Base-by-base conservation (phyloP, 306 rosid species). In the Parietaria judaica region DNA sequence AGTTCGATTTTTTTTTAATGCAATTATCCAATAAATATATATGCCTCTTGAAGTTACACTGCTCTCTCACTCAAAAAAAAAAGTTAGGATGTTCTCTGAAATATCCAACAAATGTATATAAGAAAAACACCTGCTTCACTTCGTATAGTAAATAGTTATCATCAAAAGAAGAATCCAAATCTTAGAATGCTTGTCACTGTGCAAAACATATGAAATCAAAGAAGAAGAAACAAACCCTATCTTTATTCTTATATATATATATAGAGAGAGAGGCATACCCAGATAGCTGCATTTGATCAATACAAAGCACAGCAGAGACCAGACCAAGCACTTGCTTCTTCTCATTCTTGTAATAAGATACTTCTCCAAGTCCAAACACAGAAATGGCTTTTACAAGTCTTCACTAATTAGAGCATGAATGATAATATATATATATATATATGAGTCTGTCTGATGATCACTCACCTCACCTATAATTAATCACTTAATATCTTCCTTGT, bases 181-280 rank as follows among this genome's bases (percentile, higher is more conserved):
- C 46, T 34, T 53, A 60, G 61, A 54, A 49, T 37, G 73, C 54
- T 52, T 41, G 46, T 36, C 56, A 15, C 9, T 54, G 44, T 45
- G 44, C 7, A 15, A 35, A 52, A 51, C 3, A 60, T 41, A 38
- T 11, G 54, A 14, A 6, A 4, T 54, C 8, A 45, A 38, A n/a
- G 16, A 36, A 10, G 6, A 41, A 41, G 9, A 39, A n/a, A 34
- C 6, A 54, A 54, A 54, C 15, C 13, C 38, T 31, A 0, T 0
- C 14, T 37, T 14, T 60, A 44, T 57, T 41, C 59, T 6, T 13
- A 63, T 54, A 23, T 23, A 23, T 23, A 23, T 23, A 23, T 23
- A 23, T 23, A 67, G 41, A 45, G 47, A 73, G 23, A 77, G 35
- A 72, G 15, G 38, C 81, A 72, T 81, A 90, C 97, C 86, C 70